Conservation (phyloP, 305 asterid species). For the Withania somnifera region DNA sequence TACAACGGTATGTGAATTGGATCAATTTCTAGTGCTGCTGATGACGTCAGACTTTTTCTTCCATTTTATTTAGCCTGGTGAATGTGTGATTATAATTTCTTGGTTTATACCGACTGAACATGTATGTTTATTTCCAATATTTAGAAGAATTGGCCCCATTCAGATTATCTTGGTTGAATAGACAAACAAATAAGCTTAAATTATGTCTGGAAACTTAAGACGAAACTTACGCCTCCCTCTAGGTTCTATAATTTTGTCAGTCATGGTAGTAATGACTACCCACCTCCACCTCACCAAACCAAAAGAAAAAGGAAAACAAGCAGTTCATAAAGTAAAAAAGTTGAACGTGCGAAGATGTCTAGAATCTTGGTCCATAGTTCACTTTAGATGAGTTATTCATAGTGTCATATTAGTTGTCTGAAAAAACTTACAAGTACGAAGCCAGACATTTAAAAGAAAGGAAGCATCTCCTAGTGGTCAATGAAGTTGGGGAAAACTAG, state of each 20-base stretch:
- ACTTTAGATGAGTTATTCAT: neutral
- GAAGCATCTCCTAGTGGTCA: no score
- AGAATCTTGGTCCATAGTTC: neutral
- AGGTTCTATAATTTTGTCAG: no score
- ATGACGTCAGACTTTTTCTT: neutral
- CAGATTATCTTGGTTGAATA: neutral
- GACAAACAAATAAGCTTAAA: neutral
- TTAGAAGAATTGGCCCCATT: neutral
- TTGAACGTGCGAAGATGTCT: neutral
- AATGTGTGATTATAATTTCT: neutral
- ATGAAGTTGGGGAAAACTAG: no score
- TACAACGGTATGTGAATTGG: slow-evolving; percentile 54
- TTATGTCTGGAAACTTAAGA: no score
- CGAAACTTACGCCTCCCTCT: no score
- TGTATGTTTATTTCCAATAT: neutral
- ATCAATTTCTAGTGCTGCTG: slow-evolving; percentile 4
- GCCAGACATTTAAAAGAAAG: no score
- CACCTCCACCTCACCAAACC: no score
- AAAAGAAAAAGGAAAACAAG: no score
- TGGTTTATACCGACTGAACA: neutral
- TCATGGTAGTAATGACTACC: no score
- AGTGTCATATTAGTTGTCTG: neutral
- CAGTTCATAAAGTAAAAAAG: no score
- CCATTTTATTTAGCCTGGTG: neutral
- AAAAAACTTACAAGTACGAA: no score